Evolutionary conservation across 148 eudicot species (phyloP), one percentile per base, ranked within the genome.

Genomic region (Silene conica): DNA sequence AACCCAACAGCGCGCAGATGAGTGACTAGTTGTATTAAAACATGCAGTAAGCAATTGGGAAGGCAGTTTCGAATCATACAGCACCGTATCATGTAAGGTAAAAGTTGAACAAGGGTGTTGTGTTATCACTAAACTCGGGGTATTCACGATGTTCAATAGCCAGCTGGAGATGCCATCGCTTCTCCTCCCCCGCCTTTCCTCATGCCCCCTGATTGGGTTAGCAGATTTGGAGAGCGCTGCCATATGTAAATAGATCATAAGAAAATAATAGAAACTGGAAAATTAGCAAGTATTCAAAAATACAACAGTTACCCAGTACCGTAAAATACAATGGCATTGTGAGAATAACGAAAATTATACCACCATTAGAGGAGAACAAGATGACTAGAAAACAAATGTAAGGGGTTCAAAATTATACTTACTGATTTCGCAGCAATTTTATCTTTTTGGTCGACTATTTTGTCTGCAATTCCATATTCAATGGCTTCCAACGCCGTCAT

Each of bases 401-500:
- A 16, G 21, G 19, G 21, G n/a, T n/a, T n/a, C n/a, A n/a, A n/a
- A n/a, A n/a, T 16, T 6, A 64, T 50, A 63, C 70, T 79, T 79
- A 88, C 97, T 85, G 85, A 84, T 78, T 89, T 88, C 69, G 89
- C 87, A 66, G 81, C 83, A 16, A 87, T 80, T 52, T 25, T 6
- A 80, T 90, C 96, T 76, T 82, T 75, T 1, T 89, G 80, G 78
- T 76, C 72, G 5, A 91, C 82, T 62, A 93, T 81, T 81, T 79
- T 89, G 90, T 93, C 98, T 23, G 89, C 98, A 80, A 93, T 61
- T 59, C 98, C 96, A 74, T 93, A 93, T 59, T 78, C 94, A 69
- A 93, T 89, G 60, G 98, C 98, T 70, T 84, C 92, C 59, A 87
- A 84, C 58, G 98, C 83, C 71, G 79, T 87, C 45, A 90, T 82